Conservation (phyloP, 331 rosid species). For the Acacia pycnantha region DNA sequence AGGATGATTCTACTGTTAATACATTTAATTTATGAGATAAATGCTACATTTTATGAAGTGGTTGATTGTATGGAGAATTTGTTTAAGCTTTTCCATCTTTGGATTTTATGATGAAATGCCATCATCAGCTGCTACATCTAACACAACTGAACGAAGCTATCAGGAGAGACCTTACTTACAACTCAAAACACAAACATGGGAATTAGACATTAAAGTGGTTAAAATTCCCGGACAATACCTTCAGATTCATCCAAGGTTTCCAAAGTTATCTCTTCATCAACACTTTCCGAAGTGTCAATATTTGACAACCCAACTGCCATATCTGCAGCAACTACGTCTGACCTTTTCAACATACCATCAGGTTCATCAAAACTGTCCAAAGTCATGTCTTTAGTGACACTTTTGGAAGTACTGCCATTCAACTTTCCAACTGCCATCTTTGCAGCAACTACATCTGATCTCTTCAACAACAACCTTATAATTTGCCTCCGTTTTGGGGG, state of each 20-base stretch:
- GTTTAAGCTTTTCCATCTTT: conserved; percentile 7
- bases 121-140: conserved; percentile 15
- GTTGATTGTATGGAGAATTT: background rate
- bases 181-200: conserved; percentile 15
- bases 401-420: conserved; percentile 34
- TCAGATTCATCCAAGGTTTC: conserved; percentile 54
- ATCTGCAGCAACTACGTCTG: conserved; percentile 75
- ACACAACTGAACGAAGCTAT: conserved; percentile 30
- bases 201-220: background rate
- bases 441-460: conserved; percentile 79
- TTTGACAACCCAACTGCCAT: conserved; percentile 45
- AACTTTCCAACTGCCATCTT: conserved; percentile 58
- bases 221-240: conserved; percentile 45
- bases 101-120: background rate
- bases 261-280: conserved; percentile 34
- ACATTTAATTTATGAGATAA: background rate
- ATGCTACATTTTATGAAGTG: conserved; percentile 1
- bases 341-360: conserved; percentile 63
- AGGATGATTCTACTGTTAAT: background rate
- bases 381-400: conserved; percentile 38
- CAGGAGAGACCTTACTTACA: background rate
- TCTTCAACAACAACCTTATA: conserved; percentile 63
- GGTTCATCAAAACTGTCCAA: conserved; percentile 45
- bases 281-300: conserved; percentile 36
- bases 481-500: conserved; percentile 96